Evolutionary conservation across 2,329 filamentous ascomycete species (phyloP).

Genomic region (Samsoniella hepiali): DNA sequence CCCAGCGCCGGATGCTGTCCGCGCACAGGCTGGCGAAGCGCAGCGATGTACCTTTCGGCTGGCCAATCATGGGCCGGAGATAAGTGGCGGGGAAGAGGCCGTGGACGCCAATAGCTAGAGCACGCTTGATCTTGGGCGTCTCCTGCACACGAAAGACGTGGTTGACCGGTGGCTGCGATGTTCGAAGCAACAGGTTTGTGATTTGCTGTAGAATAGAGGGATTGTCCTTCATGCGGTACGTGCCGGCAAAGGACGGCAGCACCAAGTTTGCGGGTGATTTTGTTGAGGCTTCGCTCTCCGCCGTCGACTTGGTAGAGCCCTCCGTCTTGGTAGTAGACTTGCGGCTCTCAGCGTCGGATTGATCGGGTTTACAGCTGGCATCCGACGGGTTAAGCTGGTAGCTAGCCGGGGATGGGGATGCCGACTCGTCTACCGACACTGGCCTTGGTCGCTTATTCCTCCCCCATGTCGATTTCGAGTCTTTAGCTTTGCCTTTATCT

Average conservation of each 20-base stretch:
- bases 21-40: slow-evolving; percentile 87
- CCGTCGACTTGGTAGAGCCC: slow-evolving; percentile 29
- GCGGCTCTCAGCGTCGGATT: slow-evolving; percentile 22
- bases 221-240: slow-evolving; percentile 64
- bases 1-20: slow-evolving; percentile 79
- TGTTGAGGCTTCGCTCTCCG: slow-evolving; percentile 43
- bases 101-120: slow-evolving; percentile 90
- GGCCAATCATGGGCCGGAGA: slow-evolving; percentile 85
- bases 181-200: slow-evolving; percentile 53
- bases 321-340: slow-evolving; percentile 23
- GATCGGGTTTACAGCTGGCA: slow-evolving; percentile 20
- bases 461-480: slow-evolving; percentile 35
- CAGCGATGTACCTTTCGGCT: slow-evolving; percentile 92
- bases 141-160: slow-evolving; percentile 72
- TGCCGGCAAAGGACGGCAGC: slow-evolving; percentile 65
- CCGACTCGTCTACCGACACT: slow-evolving; percentile 46
- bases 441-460: slow-evolving; percentile 46
- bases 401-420: slow-evolving; percentile 32
- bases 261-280: slow-evolving; percentile 59
- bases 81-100: slow-evolving; percentile 87
- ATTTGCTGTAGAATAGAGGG: slow-evolving; percentile 70
- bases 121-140: slow-evolving; percentile 72
- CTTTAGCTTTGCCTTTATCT: slow-evolving; percentile 30
- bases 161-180: slow-evolving; percentile 54
- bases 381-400: slow-evolving; percentile 24